These are phyloP conservation scores for Aspergillus brunneoviolaceus DNA, from an alignment of 2,329 filamentous ascomycete species.

Conservation along the genomic window DNA sequence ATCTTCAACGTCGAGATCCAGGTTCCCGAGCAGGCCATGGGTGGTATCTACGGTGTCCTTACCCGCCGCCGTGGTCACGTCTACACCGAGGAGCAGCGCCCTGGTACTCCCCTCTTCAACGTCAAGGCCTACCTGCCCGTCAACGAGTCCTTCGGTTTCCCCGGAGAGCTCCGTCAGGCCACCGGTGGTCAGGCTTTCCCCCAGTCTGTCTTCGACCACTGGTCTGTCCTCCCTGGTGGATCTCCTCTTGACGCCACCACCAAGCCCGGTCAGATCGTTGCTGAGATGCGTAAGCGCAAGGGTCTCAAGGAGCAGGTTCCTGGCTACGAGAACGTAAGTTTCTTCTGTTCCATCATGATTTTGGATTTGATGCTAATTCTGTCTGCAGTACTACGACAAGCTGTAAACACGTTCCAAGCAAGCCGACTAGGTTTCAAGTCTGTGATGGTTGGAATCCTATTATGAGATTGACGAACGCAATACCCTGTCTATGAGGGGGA, in stretches of 20 bases:
- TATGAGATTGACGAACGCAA: constrained; percentile 47
- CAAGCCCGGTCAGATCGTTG: constrained; percentile 80
- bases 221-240: constrained; percentile 93
- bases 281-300: constrained; percentile 97
- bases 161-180: constrained; percentile 87
- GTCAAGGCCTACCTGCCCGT: constrained; percentile 97
- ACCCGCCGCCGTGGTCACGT: constrained; percentile 98
- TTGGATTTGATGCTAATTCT: constrained; percentile 20
- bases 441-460: constrained; percentile 38
- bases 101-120: constrained; percentile 98
- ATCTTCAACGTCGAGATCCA: constrained; percentile 99
- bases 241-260: constrained; percentile 79
- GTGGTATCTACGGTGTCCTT: constrained; percentile 99
- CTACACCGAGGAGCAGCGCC: constrained; percentile 96
- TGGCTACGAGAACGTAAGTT: constrained; percentile 90
- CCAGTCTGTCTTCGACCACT: constrained; percentile 98
- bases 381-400: constrained; percentile 92
- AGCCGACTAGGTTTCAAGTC: constrained; percentile 43
- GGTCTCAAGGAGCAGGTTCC: constrained; percentile 97
- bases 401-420: constrained; percentile 64
- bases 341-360: not conserved
- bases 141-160: constrained; percentile 99
- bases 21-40: constrained; percentile 97
- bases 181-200: constrained; percentile 99
- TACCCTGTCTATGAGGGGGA: constrained; percentile 33